These are phyloP conservation scores for Phaeoacremonium minimum DNA, from an alignment of 2,329 filamentous ascomycete species.

Conservation along the genomic window DNA sequence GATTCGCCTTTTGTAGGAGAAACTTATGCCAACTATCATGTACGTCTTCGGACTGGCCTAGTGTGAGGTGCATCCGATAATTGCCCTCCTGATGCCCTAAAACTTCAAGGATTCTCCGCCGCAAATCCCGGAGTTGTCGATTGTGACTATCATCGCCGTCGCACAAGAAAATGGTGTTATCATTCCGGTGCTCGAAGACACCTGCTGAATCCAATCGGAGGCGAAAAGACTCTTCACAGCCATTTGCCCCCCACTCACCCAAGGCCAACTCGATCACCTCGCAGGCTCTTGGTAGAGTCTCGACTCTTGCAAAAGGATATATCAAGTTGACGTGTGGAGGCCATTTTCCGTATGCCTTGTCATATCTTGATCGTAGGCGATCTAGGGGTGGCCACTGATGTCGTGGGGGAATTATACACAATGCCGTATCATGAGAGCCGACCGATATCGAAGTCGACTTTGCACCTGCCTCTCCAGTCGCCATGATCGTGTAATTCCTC, in stretches of 20 bases:
- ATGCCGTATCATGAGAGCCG: slow-evolving; percentile 51
- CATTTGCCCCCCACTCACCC: slow-evolving; percentile 7
- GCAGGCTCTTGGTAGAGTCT: slow-evolving; percentile 37
- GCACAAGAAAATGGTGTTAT: slow-evolving; percentile 44
- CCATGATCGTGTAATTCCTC: too few species aligned
- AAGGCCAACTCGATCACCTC: slow-evolving; percentile 31
- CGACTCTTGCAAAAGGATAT: slow-evolving; percentile 57
- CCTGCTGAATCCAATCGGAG: slow-evolving; percentile 35
- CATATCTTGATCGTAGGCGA: slow-evolving; percentile 55
- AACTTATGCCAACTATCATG: slow-evolving; percentile 40
- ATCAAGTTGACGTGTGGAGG: slow-evolving; percentile 63
- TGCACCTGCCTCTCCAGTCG: neutral
- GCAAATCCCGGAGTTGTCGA: slow-evolving; percentile 24
- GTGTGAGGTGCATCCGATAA: slow-evolving; percentile 51
- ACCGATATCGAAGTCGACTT: slow-evolving; percentile 10
- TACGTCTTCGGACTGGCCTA: slow-evolving; percentile 52
- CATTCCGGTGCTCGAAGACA: slow-evolving; percentile 42
- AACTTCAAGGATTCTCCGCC: slow-evolving; percentile 24
- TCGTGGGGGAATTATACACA: slow-evolving; percentile 54
- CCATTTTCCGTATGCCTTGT: slow-evolving; percentile 58
- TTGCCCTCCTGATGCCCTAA: slow-evolving; percentile 23
- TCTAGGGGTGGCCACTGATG: slow-evolving; percentile 44
- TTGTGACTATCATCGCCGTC: slow-evolving; percentile 18
- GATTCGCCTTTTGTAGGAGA: slow-evolving; percentile 45
- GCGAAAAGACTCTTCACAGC: slow-evolving; percentile 7